Base-by-base conservation (phyloP, 2,329 filamentous ascomycete genomes). In the Aspergillus hiratsukae region DNA sequence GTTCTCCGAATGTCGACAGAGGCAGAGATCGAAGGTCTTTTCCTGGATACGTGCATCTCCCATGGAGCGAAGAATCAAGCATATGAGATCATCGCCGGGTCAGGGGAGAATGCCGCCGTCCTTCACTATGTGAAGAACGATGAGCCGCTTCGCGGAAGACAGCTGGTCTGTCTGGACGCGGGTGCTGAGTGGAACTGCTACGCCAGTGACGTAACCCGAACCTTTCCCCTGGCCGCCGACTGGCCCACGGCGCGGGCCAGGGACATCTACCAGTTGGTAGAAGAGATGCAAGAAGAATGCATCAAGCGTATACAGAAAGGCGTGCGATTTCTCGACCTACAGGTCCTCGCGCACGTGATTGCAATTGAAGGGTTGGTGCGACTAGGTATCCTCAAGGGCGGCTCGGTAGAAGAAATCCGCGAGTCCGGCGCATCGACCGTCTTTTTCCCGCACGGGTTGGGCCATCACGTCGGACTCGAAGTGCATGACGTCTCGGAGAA, bases 101-200 rank as follows among this genome's bases (percentile, higher is more conserved):
- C 84, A 35, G 93, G 93, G 10, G 82, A 85, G 4, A 87, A 89
- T 17, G 92, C 89, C 0, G 90, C 91, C 4, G 94, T 90, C 1
- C 81, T 97, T 35, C 93, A 97, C 76, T 97, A 97, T 66, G 84
- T 91, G 25, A 84, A 87, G 68, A 96, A 96, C 71, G 80, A 91
- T 62, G 81, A 87, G 67, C 80, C 86, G 0, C 76, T 93, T 37
- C 75, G 76, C 0, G 85, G 84, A 46, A 91, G 93, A 75, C 83
- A 90, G 54, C 87, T 95, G 65, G 75, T 97, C 52, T 82, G 96
- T 56, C 77, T 97, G 21, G 93, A 97, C 69, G 92, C 91, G 3
- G 93, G 91, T 23, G 87, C 82, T 29, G 89, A 91, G 73, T 90
- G 84, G 81, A 72, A 83, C 54, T 88, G 86, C 73, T 91, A 92